phyloP scores from a whole-genome alignment of 2,329 filamentous ascomycete genomes.

The Trichoderma koningii region DNA sequence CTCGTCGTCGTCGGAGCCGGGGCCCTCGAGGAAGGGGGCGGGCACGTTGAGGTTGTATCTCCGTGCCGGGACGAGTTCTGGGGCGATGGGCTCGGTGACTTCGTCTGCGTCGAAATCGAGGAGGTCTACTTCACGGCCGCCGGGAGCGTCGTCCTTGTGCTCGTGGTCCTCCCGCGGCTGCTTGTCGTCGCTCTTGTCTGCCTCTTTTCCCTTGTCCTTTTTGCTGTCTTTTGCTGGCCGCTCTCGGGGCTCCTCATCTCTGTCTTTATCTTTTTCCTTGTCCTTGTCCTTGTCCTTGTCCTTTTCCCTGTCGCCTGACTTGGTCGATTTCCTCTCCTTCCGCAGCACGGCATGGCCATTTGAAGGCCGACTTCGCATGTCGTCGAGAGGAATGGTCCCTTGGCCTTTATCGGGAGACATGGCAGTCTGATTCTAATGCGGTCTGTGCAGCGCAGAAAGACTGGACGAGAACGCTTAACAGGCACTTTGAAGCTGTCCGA shows the following conservation, averaged over 20 bases:
- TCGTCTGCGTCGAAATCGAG: slow-evolving; percentile 21
- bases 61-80: slow-evolving; percentile 11
- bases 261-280: neutral
- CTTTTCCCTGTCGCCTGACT: slow-evolving; percentile 20
- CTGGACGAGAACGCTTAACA: neutral
- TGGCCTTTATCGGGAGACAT: slow-evolving; percentile 29
- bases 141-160: neutral
- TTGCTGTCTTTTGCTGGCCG: neutral
- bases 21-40: neutral
- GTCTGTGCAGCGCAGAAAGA: neutral
- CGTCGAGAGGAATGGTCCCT: slow-evolving; percentile 28
- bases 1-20: slow-evolving; percentile 23
- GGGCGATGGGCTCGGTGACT: slow-evolving; percentile 11
- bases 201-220: neutral
- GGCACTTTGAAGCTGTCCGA: too few relatives aligned
- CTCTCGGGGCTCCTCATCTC: neutral
- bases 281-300: neutral
- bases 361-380: slow-evolving; percentile 29
- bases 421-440: slow-evolving; percentile 10
- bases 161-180: neutral
- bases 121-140: slow-evolving; percentile 15
- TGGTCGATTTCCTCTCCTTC: slow-evolving; percentile 24
- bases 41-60: slow-evolving; percentile 18
- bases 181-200: neutral
- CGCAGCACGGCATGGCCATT: slow-evolving; percentile 28